phyloP scores from a whole-genome alignment of 805 yeast genomes.

The Kluyveromyces wickerhamii region DNA sequence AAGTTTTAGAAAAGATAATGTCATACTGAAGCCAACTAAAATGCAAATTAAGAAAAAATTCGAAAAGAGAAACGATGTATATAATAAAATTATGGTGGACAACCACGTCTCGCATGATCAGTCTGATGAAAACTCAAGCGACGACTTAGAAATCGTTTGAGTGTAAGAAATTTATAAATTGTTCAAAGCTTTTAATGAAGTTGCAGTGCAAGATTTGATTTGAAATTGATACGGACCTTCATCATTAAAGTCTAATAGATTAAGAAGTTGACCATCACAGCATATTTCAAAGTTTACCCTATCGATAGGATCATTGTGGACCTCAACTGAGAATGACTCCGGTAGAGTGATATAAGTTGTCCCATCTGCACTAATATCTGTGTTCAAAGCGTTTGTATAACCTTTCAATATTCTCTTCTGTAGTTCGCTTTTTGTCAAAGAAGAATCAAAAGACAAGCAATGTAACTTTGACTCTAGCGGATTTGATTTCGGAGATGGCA shows the following conservation, averaged over 20 bases:
- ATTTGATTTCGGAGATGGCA: constrained; percentile 26
- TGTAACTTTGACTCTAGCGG: constrained; percentile 17
- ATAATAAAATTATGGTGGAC: constrained; percentile 23
- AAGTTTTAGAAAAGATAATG: constrained; percentile 28
- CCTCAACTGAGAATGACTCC: constrained; percentile 12
- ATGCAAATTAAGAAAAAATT: constrained; percentile 24
- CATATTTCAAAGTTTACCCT: constrained; percentile 20
- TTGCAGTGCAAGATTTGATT: background rate
- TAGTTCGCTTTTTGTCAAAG: constrained; percentile 10
- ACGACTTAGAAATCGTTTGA: constrained; percentile 29
- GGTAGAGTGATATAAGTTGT: constrained; percentile 13
- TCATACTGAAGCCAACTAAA: constrained; percentile 29
- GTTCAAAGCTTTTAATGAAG: constrained; percentile 9
- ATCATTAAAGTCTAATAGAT: constrained; percentile 11
- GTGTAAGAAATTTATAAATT: background rate
- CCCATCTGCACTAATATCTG: constrained; percentile 11
- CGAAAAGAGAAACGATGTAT: constrained; percentile 23
- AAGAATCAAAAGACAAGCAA: constrained; percentile 18
- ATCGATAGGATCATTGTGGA: constrained; percentile 6
- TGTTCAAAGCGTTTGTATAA: constrained; percentile 13
- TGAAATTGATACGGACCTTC: constrained; percentile 1
- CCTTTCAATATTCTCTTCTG: constrained; percentile 21
- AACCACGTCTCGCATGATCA: constrained; percentile 8
- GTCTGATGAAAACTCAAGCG: constrained; percentile 17
- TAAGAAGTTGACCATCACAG: constrained; percentile 25